Evolutionary conservation across 495 filamentous ascomycete species (phyloP).

Genomic region (Hyaloscypha variabilis): DNA sequence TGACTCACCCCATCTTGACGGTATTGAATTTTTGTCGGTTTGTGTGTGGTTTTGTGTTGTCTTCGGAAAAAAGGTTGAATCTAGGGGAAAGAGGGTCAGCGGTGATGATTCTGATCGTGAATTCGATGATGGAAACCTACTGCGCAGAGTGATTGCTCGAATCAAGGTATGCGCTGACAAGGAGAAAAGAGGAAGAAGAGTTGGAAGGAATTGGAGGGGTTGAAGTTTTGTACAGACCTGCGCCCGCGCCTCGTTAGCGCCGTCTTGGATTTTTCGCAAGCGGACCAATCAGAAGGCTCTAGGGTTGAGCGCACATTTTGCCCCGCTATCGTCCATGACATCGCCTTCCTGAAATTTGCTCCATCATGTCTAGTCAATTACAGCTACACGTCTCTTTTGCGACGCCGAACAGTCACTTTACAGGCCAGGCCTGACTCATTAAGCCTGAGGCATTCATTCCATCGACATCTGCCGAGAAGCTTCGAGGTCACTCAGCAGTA

Average conservation of each 20-base stretch:
- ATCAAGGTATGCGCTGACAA: conserved; percentile 34
- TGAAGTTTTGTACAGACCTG: conserved; percentile 9
- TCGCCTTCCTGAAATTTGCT: not conserved
- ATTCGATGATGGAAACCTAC: conserved; percentile 19
- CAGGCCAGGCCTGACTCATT: not conserved
- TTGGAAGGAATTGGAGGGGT: not conserved
- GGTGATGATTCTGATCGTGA: conserved; percentile 26
- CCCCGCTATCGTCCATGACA: conserved; percentile 7
- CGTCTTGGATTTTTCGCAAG: not conserved
- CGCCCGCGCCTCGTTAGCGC: conserved; percentile 1
- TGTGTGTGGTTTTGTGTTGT: conserved; percentile 26
- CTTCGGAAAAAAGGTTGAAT: conserved; percentile 24
- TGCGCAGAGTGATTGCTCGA: conserved; percentile 37
- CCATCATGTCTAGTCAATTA: not conserved
- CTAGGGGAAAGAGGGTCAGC: conserved; percentile 23
- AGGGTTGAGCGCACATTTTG: conserved; percentile 5
- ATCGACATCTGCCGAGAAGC: too few relatives aligned
- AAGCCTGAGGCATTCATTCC: not conserved
- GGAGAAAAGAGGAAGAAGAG: conserved; percentile 16
- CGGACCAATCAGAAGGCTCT: conserved; percentile 9
- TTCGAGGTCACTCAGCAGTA: not conserved
- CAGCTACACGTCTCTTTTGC: not conserved
- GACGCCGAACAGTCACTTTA: not conserved
- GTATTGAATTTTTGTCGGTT: conserved; percentile 28
- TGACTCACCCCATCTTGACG: conserved; percentile 36